Conservation (phyloP, 2,329 filamentous ascomycete genomes). For the Colletotrichum sp. region DNA sequence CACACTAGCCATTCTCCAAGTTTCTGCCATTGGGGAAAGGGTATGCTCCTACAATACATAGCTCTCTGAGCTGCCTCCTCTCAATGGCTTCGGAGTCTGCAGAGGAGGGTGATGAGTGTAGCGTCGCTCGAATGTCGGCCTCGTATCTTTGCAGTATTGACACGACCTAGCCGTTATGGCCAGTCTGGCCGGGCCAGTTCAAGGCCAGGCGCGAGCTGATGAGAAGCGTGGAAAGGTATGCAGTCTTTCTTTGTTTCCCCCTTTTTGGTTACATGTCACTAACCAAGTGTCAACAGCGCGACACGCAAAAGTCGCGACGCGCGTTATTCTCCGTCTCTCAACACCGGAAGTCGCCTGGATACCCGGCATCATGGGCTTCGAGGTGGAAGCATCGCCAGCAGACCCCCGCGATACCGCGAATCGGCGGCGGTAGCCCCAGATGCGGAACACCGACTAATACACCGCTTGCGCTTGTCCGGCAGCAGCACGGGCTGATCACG, state of each 20-base stretch:
- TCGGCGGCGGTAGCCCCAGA: not conserved
- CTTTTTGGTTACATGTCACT: not conserved
- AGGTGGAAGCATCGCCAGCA: slow-evolving; percentile 6
- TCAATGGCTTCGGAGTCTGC: rapidly evolving
- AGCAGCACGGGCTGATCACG: not conserved
- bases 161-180: not conserved
- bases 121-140: not conserved
- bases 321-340: not conserved
- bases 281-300: not conserved
- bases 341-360: not conserved
- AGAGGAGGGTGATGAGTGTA: not conserved
- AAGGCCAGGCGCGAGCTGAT: not conserved
- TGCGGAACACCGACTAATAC: not conserved
- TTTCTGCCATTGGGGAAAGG: not conserved
- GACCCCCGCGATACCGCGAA: not conserved
- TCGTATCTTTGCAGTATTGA: not conserved
- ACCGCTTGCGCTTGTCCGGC: not conserved
- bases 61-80: not conserved
- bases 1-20: not conserved
- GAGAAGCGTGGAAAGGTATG: slow-evolving; percentile 2
- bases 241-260: not conserved
- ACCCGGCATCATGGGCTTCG: not conserved
- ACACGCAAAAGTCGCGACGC: not conserved
- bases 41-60: not conserved
- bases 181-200: not conserved